Evolutionary conservation across 176 grass and related monocot species (phyloP), one percentile per base, ranked within the genome.

Genomic region (Cocos nucifera): DNA sequence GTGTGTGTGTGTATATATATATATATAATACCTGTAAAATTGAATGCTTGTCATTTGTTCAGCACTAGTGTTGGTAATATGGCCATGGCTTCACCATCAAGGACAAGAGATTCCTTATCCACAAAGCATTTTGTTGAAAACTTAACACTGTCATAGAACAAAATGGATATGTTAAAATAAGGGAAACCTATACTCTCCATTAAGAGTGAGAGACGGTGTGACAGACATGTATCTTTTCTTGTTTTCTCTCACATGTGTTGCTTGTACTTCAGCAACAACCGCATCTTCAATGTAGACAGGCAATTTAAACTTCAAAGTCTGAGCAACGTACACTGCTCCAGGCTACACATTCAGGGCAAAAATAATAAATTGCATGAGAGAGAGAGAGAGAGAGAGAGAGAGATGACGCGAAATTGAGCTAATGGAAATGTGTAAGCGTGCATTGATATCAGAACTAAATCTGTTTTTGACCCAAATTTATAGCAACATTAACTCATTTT

Each of bases 81-180:
- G 19, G 77, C 61, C 25, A 77, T 77, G 4, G 86, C 79, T 69
- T 95, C 86, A 15, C 79, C 79, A 7, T 76, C 85, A 16, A 95
- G 54, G 8, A 57, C 67, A 19, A 74, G 77, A 49, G 23, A 21
- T 49, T 51, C 24, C 9, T 81, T 59, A 30, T 65, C 73, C 50
- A 53, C 54, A 56, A 89, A 89, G 67, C 90, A 89, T 67, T 81
- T 89, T 54, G 86, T 84, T 50, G 77, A 50, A 17, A 95, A 89
- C 58, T 81, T 86, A 23, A 82, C 74, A 0, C 86, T 95, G 76
- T 4, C n/a, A 58, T 19, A 19, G 35, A 49, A 4, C 56, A 5
- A 67, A 20, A 64, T 6, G 5, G 10, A 14, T 44, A 44, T 44
- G 35, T 44, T 44, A 44, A 12, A 12, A 10, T 44, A 12, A 14